Base-by-base conservation (phyloP, 2,329 filamentous ascomycete species). In the Cladobotryum protrusum region DNA sequence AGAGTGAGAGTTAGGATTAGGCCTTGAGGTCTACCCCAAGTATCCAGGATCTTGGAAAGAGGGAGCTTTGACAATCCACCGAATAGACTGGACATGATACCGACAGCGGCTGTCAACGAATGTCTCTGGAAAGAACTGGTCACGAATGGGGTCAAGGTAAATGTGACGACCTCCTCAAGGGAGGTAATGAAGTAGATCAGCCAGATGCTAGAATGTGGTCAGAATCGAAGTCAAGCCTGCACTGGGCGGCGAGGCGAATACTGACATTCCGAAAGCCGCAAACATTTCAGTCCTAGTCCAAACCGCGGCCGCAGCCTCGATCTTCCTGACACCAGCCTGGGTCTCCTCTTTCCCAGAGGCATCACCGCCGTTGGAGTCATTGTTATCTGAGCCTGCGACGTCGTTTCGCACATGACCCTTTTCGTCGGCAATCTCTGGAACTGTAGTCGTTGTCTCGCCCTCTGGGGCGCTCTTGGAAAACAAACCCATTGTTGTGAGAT, bases 1-100 rank as follows among this genome's bases (percentile, higher is more conserved):
- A 79, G 65, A 11, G 71, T 48, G 2, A 82, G 67, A 58, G 78
- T 78, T 34, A 83, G 51, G 18, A 75, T 63, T 57, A 84, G 78
- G 14, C 81, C 83, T 60, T 85, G 77, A 12, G 82, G 77, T 35
- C 84, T 79, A 49, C 83, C 84, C 72, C 81, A 87, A 35, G 84
- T 72, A 65, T 87, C 81, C 46, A 86, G 72, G 15, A 86, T 70
- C 63, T 86, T 87, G 47, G 84, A 82, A 55, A 84, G 74, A 1
- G 83, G 79, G 9, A 86, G 74, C 61, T 84, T 83, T 50, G 78
- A 73, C n/a, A 85, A 73, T 36, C 81, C 83, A 59, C 71, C 68
- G 42, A 84, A 76, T 33, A 80, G 66, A 52, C 67, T 72, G 9
- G 78, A 67, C 15, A 84, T 70, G 53, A 84, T 77, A 43, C 68